Conservation (phyloP, 169 alveolate genomes). For the Toxoplasma gondii region DNA sequence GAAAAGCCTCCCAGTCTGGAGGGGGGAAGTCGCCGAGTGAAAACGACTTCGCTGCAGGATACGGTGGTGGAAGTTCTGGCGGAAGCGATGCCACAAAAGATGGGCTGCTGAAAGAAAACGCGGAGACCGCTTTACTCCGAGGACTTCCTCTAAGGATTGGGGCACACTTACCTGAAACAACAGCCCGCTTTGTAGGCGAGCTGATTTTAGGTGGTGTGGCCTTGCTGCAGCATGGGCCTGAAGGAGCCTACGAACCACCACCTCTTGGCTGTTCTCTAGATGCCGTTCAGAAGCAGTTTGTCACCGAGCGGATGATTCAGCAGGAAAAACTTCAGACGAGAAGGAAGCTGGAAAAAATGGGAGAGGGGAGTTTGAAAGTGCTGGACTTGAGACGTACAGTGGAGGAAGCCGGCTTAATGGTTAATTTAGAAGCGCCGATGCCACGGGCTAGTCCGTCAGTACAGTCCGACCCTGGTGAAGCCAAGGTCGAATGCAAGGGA, state of each 20-base stretch:
- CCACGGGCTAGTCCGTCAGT: not conserved
- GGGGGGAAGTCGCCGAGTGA: constrained; percentile 9
- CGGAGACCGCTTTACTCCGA: not conserved
- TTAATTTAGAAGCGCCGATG: not conserved
- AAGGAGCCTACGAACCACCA: constrained; percentile 38
- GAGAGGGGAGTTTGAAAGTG: constrained; percentile 33
- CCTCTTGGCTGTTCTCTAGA: constrained; percentile 26
- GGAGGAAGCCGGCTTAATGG: not conserved
- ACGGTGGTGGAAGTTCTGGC: not conserved
- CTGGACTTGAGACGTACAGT: not conserved
- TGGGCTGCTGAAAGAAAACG: not conserved
- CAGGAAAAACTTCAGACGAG: constrained; percentile 58
- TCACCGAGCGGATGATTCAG: constrained; percentile 1
- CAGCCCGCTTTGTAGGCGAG: constrained; percentile 54
- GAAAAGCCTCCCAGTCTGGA: not conserved
- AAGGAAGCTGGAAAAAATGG: constrained; percentile 41
- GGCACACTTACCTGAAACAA: not conserved
- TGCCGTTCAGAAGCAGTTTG: constrained; percentile 10
- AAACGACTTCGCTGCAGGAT: not conserved
- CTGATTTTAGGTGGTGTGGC: constrained; percentile 56
- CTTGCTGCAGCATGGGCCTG: constrained; percentile 62
- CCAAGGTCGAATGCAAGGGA: not conserved
- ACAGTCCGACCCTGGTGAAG: not conserved
- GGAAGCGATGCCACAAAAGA: not conserved
- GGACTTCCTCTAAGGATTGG: not conserved